Conservation (phyloP, 495 filamentous ascomycete species). For the Aspergillus carlsbadensis region DNA sequence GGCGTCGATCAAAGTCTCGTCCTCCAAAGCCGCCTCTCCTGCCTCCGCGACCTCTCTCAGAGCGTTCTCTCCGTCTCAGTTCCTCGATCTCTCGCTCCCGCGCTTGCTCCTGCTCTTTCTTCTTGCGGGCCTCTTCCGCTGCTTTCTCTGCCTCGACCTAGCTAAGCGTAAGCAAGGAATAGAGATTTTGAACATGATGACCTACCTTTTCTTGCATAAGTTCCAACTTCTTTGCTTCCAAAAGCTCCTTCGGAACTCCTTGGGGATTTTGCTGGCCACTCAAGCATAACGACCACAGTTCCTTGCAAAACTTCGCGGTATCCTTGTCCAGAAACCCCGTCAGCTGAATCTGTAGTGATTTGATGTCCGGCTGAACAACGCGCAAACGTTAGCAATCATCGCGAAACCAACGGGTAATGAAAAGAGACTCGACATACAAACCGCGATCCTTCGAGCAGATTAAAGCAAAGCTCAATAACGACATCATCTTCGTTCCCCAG, state of each 20-base stretch:
- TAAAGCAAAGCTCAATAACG: constrained; percentile 88
- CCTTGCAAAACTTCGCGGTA: constrained; percentile 86
- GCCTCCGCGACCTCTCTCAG: constrained; percentile 62
- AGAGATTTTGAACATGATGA: neutral
- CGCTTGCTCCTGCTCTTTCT: constrained; percentile 62
- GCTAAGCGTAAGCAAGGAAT: constrained; percentile 12
- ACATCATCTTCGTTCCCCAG: constrained; percentile 92
- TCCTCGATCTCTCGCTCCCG: constrained; percentile 61
- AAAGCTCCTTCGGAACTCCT: constrained; percentile 88
- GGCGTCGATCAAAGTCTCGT: constrained; percentile 48
- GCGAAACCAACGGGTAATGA: neutral
- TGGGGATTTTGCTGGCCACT: constrained; percentile 86
- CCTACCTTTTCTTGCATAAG: constrained; percentile 88
- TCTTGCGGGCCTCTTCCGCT: constrained; percentile 68
- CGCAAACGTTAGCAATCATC: constrained; percentile 2
- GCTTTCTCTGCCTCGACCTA: constrained; percentile 83
- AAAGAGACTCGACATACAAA: constrained; percentile 58
- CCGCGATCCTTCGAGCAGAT: constrained; percentile 75
- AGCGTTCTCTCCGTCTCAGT: constrained; percentile 70
- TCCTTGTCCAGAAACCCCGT: constrained; percentile 95
- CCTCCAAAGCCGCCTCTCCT: constrained; percentile 53
- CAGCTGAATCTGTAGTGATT: constrained; percentile 87
- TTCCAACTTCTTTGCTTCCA: constrained; percentile 95
- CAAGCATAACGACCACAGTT: constrained; percentile 86
- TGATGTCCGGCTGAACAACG: constrained; percentile 81